phyloP scores from a whole-genome alignment of 192 early-diverging fungal genomes.

The Backusella luteola region DNA sequence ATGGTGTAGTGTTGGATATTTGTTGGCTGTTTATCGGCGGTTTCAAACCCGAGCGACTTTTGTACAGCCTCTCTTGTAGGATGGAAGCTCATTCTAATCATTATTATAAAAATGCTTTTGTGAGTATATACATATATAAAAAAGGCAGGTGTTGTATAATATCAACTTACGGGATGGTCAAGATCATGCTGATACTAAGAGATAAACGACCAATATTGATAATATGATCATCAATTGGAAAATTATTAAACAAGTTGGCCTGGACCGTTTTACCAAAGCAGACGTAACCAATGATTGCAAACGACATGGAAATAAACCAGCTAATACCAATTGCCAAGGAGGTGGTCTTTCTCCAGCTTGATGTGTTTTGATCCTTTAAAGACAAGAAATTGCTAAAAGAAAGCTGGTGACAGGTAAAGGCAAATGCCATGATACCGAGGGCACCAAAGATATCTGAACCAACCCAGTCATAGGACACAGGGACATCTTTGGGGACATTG shows the following conservation, averaged over 20 bases:
- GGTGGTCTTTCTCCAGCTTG: constrained; percentile 48
- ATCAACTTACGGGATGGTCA: constrained; percentile 51
- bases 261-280: constrained; percentile 60
- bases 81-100: constrained; percentile 35
- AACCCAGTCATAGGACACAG: constrained; percentile 45
- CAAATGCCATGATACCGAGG: constrained; percentile 70
- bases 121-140: neutral
- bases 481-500: constrained; percentile 45
- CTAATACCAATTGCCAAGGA: constrained; percentile 46
- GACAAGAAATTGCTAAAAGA: constrained; percentile 61
- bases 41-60: constrained; percentile 44
- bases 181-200: constrained; percentile 57
- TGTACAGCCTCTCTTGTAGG: constrained; percentile 48
- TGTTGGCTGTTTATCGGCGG: constrained; percentile 29
- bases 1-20: constrained; percentile 36
- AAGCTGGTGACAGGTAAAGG: constrained; percentile 65
- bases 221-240: constrained; percentile 51
- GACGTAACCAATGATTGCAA: constrained; percentile 60
- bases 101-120: neutral
- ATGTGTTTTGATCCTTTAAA: constrained; percentile 44
- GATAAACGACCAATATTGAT: constrained; percentile 61
- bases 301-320: constrained; percentile 54
- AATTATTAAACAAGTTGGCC: constrained; percentile 70
- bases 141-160: neutral
- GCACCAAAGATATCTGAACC: constrained; percentile 60